phyloP scores from a whole-genome alignment of 1,284 basidiomycete species.

The Anthracocystis panici-leucophaei region DNA sequence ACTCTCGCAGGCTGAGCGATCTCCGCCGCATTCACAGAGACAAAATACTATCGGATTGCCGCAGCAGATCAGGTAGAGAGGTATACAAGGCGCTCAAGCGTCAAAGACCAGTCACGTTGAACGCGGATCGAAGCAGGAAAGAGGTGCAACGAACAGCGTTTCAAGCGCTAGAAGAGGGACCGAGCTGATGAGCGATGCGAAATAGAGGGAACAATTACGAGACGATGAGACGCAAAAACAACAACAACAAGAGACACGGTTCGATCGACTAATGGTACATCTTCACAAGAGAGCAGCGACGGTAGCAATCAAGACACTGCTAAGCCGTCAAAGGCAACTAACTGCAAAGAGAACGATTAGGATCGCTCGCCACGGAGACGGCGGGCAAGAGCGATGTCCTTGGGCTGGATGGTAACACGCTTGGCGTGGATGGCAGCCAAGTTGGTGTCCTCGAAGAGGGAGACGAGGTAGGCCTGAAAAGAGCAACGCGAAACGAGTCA shows the following conservation, averaged over 20 bases:
- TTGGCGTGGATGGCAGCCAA: conserved; percentile 97
- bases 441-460: conserved; percentile 81
- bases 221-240: conserved; percentile 8
- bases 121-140: not conserved
- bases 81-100: conserved; percentile 44
- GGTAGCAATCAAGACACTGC: conserved; percentile 3
- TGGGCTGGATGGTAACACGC: conserved; percentile 97
- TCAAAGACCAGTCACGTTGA: conserved; percentile 16
- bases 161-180: conserved; percentile 2
- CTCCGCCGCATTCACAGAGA: not conserved
- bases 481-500: not conserved
- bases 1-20: conserved; percentile 5
- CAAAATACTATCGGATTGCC: conserved; percentile 36
- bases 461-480: conserved; percentile 84
- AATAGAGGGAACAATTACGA: conserved; percentile 28
- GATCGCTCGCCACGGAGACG: conserved; percentile 82
- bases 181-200: conserved; percentile 39
- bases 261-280: conserved; percentile 49
- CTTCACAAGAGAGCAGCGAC: conserved; percentile 27
- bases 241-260: conserved; percentile 15
- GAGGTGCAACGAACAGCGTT: not conserved
- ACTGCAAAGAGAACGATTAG: conserved; percentile 32
- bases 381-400: conserved; percentile 94
- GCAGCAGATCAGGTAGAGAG: conserved; percentile 22
- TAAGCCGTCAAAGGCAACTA: conserved; percentile 9